Percentiles rank a stretch among this genome's conserved stretches.
These are phyloP conservation scores for Fusarium denticulatum DNA, from an alignment of 2,329 filamentous ascomycete genomes.

Conservation along the genomic window DNA sequence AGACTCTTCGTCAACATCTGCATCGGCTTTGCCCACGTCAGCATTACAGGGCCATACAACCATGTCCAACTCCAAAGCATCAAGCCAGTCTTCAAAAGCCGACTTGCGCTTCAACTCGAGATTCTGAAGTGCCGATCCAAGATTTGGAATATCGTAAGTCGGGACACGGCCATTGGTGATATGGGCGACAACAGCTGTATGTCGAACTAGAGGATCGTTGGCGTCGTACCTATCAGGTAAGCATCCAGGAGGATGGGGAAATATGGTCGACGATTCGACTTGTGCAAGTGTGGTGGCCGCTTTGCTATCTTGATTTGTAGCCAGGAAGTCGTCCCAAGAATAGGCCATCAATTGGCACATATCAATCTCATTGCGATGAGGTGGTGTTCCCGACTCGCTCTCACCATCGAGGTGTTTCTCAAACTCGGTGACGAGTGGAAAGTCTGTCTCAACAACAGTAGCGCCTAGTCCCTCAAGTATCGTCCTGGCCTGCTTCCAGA, in stretches of 20 bases:
- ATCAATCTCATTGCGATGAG: conserved; percentile 6
- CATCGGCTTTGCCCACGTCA: neutral
- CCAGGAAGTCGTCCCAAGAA: conserved; percentile 1
- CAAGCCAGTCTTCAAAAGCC: neutral
- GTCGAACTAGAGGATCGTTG: neutral
- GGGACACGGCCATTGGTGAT: neutral
- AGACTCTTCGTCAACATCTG: neutral
- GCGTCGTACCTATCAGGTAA: neutral
- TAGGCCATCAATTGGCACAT: conserved; percentile 7
- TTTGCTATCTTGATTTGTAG: neutral
- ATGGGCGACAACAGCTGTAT: conserved; percentile 1
- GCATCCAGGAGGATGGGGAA: neutral
- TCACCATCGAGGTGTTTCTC: neutral
- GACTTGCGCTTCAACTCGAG: neutral
- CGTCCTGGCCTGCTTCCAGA: neutral
- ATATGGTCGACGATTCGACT: neutral
- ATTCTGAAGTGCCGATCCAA: neutral
- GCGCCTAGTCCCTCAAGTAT: neutral
- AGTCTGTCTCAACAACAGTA: neutral
- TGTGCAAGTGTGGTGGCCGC: neutral
- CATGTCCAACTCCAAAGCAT: neutral
- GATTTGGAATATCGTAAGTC: neutral
- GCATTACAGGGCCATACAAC: neutral
- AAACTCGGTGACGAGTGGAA: neutral
- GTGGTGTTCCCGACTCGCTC: neutral